Evolutionary conservation across 176 grass and related monocot genomes (phyloP).

Genomic region (Metroxylon sagu): DNA sequence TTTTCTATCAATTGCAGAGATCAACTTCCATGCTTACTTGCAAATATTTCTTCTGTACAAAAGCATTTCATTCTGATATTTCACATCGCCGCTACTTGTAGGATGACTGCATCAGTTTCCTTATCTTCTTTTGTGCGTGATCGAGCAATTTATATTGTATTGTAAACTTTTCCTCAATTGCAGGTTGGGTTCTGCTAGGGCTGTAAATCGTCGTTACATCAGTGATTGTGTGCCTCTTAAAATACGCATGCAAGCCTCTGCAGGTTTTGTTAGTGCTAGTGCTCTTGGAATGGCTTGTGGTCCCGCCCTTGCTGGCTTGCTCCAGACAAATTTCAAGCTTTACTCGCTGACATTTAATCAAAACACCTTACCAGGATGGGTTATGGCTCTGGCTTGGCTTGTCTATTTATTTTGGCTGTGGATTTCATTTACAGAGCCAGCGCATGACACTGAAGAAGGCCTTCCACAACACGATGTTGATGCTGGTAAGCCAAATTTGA

Average conservation of each 20-base stretch:
- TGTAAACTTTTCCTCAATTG: not conserved
- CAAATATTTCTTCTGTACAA: too few species aligned
- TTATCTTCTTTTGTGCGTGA: too few species aligned
- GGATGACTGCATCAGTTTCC: too few species aligned
- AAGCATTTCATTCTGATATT: too few species aligned
- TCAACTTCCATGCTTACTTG: too few species aligned
- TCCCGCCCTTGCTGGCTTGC: conserved; percentile 69
- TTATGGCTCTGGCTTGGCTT: conserved; percentile 69
- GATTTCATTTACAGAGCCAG: conserved; percentile 71
- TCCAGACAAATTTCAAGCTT: conserved; percentile 63
- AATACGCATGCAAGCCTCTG: conserved; percentile 73
- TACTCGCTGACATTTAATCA: conserved; percentile 70
- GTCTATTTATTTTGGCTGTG: conserved; percentile 61
- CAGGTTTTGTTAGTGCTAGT: conserved; percentile 89
- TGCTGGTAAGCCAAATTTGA: conserved; percentile 32
- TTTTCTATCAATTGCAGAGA: too few species aligned
- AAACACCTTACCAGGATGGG: conserved; percentile 83
- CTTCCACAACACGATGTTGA: conserved; percentile 16
- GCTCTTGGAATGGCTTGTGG: conserved; percentile 96
- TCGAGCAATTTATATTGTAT: too few species aligned
- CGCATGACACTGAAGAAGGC: conserved; percentile 33
- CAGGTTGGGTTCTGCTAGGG: conserved; percentile 85
- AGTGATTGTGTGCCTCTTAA: conserved; percentile 85
- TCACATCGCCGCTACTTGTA: too few species aligned
- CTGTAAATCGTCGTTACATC: conserved; percentile 92